These are phyloP conservation scores for Mallotus japonicus DNA, from an alignment of 441 rosid genomes.

Conservation along the genomic window DNA sequence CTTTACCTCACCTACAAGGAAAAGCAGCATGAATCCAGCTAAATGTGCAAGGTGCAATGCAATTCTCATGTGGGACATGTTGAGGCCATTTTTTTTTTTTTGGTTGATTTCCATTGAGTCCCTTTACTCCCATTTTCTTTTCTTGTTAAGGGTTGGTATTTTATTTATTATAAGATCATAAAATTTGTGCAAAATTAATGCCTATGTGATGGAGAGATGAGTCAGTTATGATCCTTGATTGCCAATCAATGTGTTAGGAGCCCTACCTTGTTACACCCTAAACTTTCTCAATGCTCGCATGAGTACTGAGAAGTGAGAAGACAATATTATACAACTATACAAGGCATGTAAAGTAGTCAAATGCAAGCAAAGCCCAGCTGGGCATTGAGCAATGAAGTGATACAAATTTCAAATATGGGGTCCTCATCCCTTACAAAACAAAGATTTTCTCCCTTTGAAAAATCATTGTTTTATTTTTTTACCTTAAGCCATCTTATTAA, in stretches of 20 bases:
- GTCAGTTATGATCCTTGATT: too few relatives aligned
- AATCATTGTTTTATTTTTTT: not conserved
- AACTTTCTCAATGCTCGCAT: not conserved
- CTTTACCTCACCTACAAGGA: not conserved
- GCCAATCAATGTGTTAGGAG: not conserved
- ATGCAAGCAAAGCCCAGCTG: conserved; percentile 8
- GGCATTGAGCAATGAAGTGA: not conserved
- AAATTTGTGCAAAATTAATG: not conserved
- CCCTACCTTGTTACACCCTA: not conserved
- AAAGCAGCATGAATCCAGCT: not conserved
- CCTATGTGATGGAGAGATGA: too few relatives aligned
- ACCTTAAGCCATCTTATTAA: not conserved
- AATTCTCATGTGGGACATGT: not conserved
- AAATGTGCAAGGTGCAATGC: not conserved
- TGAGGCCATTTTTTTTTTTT: not conserved
- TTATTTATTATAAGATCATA: not conserved
- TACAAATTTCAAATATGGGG: not conserved
- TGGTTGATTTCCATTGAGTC: not conserved
- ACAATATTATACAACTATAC: not conserved
- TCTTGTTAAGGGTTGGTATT: not conserved
- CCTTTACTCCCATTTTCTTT: not conserved
- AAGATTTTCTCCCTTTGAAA: not conserved
- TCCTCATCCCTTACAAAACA: not conserved
- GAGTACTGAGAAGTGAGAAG: not conserved
- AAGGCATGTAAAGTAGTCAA: not conserved